A percentile compares a stretch with the other conserved stretches of the same genome.
phyloP scores from a whole-genome alignment of 2,329 filamentous ascomycete genomes.

The Fusarium sp. region DNA sequence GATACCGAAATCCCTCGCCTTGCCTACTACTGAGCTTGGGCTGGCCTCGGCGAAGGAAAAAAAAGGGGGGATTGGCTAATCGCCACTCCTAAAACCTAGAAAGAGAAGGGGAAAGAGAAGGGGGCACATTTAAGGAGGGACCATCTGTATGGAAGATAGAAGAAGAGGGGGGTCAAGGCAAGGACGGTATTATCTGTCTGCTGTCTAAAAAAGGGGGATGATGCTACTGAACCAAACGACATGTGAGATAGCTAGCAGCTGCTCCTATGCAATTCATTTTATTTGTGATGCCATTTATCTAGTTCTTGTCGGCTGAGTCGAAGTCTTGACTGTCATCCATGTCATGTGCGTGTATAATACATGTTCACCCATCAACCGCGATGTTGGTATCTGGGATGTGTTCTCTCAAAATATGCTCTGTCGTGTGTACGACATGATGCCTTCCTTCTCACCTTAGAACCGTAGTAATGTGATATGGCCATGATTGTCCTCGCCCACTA shows the following conservation, averaged over 20 bases:
- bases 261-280: constrained; percentile 32
- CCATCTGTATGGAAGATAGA: constrained; percentile 25
- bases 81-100: constrained; percentile 24
- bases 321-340: background rate
- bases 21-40: constrained; percentile 20
- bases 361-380: too few relatives aligned
- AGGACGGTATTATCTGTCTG: constrained; percentile 18
- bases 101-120: constrained; percentile 6
- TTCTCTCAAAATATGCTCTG: background rate
- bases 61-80: constrained; percentile 14
- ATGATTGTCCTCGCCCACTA: constrained; percentile 64
- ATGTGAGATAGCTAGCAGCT: constrained; percentile 29
- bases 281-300: constrained; percentile 25
- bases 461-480: constrained; percentile 61
- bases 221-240: constrained; percentile 17
- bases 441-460: constrained; percentile 48
- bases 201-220: constrained; percentile 22
- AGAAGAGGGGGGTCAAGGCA: constrained; percentile 11
- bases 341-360: too few relatives aligned
- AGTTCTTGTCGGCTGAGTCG: background rate
- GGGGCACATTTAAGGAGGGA: constrained; percentile 14
- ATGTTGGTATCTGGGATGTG: background rate
- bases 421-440: background rate
- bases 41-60: constrained; percentile 20
- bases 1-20: constrained; percentile 25